Evolutionary conservation across 2,329 filamentous ascomycete genomes (phyloP).

Genomic region (Aspergillus sp.): DNA sequence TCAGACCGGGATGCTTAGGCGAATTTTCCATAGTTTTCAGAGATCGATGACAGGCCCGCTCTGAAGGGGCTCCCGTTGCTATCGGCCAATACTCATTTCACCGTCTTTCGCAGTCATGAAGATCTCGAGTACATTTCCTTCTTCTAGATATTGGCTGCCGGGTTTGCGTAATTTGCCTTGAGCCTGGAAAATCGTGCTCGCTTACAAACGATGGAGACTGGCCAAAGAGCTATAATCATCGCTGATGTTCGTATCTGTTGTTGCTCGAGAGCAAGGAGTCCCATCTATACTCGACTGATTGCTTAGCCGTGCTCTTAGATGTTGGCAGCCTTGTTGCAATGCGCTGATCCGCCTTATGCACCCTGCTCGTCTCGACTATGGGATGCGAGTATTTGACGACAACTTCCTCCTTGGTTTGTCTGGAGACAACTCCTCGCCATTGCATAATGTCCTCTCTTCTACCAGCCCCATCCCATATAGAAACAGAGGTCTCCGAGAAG

Average conservation of each 20-base stretch:
- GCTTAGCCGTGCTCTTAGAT: background rate
- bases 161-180: background rate
- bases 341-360: background rate
- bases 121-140: background rate
- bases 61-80: background rate
- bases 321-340: background rate
- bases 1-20: conserved; percentile 40
- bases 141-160: background rate
- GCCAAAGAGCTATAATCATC: background rate
- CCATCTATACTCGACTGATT: background rate
- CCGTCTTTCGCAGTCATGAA: background rate
- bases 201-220: conserved; percentile 8
- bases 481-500: conserved; percentile 21
- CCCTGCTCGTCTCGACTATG: background rate
- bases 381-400: background rate
- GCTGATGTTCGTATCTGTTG: background rate
- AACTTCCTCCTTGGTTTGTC: background rate
- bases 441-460: conserved; percentile 17
- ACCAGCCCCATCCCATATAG: conserved; percentile 1
- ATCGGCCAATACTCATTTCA: background rate
- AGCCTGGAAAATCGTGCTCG: background rate
- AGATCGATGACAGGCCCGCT: conserved; percentile 3
- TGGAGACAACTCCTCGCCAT: background rate
- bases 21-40: conserved; percentile 22
- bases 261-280: background rate